phyloP scores from a whole-genome alignment of 257 asterid genomes.

The Penstemon davidsonii region DNA sequence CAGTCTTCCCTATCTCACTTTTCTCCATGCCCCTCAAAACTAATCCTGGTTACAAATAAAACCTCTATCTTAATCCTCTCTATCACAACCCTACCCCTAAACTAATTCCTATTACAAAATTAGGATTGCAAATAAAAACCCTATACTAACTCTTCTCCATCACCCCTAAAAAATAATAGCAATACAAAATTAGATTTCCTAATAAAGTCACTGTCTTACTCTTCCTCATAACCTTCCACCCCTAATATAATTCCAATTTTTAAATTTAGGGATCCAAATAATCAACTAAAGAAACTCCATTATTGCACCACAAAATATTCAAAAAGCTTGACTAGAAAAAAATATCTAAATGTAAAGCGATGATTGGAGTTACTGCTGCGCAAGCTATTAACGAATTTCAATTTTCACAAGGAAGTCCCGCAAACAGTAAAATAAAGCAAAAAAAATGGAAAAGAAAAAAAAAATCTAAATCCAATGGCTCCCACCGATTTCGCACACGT shows the following conservation, averaged over 20 bases:
- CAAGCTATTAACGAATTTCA: slow-evolving; percentile 17
- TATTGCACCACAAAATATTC: background rate
- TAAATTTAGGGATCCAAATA: too few relatives aligned
- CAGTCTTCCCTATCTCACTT: slow-evolving; percentile 54
- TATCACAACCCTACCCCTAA: background rate
- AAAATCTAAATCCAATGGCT: slow-evolving; percentile 1
- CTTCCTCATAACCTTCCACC: slow-evolving; percentile 12
- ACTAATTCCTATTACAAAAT: background rate
- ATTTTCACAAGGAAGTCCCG: background rate
- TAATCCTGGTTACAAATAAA: background rate
- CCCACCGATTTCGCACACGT: slow-evolving; percentile 27
- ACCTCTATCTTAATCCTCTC: background rate
- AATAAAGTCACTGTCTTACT: too few relatives aligned
- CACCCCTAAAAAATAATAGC: background rate
- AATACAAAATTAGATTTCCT: background rate
- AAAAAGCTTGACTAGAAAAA: background rate
- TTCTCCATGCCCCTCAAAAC: slow-evolving; percentile 46
- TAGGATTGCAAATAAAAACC: background rate
- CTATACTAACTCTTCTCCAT: background rate
- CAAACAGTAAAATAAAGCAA: slow-evolving; percentile 8
- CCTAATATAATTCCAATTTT: slow-evolving; percentile 10
- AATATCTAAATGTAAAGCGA: background rate
- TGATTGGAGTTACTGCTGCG: background rate
- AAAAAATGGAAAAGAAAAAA: slow-evolving; percentile 6
- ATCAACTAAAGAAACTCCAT: slow-evolving; percentile 29